A percentile compares a stretch with the other conserved stretches of the same genome.
Conservation (phyloP, 2,329 filamentous ascomycete genomes). For the Fusarium sacchari region DNA sequence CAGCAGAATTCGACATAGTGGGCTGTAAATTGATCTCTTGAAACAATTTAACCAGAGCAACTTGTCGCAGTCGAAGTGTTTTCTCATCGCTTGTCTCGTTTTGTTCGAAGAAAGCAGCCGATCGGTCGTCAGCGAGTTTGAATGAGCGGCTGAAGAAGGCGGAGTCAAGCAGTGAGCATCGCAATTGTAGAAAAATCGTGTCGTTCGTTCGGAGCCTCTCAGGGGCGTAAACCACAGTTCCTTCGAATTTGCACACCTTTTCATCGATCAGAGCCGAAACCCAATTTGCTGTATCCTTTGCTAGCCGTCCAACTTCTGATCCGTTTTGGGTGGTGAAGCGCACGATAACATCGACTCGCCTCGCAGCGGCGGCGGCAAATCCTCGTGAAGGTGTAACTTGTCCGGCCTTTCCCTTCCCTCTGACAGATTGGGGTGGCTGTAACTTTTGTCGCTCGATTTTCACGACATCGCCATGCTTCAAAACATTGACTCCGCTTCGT, state of each 20-base stretch:
- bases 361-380: conserved; percentile 64
- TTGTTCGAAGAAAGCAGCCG: conserved; percentile 80
- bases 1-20: conserved; percentile 76
- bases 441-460: conserved; percentile 87
- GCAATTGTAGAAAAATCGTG: conserved; percentile 90
- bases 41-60: conserved; percentile 87
- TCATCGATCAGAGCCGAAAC: conserved; percentile 93
- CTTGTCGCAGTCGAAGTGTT: conserved; percentile 82
- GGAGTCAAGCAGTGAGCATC: conserved; percentile 77
- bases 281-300: conserved; percentile 90
- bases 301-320: conserved; percentile 85
- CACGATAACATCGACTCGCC: conserved; percentile 85
- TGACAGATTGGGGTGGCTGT: conserved; percentile 63
- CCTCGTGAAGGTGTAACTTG: conserved; percentile 48
- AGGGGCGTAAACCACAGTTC: conserved; percentile 87
- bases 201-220: conserved; percentile 89
- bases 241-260: conserved; percentile 86
- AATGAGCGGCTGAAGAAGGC: conserved; percentile 75
- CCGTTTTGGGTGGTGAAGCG: conserved; percentile 85
- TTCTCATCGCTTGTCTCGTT: conserved; percentile 89
- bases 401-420: conserved; percentile 56
- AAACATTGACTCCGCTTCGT: conserved; percentile 76
- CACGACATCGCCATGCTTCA: conserved; percentile 85
- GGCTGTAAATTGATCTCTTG: conserved; percentile 88
- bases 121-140: conserved; percentile 73